Percentiles rank a stretch among this genome's conserved stretches.
phyloP scores from a whole-genome alignment of 805 yeast species.

The Wickerhamiella allomyrinae region DNA sequence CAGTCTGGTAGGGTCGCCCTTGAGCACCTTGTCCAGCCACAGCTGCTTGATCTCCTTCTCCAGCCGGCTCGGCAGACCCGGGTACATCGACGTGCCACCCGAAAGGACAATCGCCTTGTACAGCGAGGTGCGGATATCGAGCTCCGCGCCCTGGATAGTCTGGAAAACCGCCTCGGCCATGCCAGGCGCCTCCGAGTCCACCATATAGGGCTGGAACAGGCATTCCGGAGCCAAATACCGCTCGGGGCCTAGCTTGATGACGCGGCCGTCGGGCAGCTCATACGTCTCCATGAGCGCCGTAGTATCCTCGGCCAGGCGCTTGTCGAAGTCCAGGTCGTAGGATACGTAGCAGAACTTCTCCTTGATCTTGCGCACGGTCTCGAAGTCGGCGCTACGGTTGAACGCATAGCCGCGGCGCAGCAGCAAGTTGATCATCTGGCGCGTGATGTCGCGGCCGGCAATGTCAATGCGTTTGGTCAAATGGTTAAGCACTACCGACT shows the following conservation, averaged over 20 bases:
- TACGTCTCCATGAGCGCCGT: slow-evolving; percentile 82
- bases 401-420: slow-evolving; percentile 95
- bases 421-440: slow-evolving; percentile 78
- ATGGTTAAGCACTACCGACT: slow-evolving; percentile 90
- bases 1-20: slow-evolving; percentile 74
- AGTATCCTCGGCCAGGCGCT: slow-evolving; percentile 81
- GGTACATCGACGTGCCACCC: slow-evolving; percentile 98
- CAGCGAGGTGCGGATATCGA: slow-evolving; percentile 77
- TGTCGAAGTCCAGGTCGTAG: slow-evolving; percentile 82
- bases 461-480: slow-evolving; percentile 84
- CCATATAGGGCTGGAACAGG: slow-evolving; percentile 87
- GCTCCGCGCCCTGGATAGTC: slow-evolving; percentile 87
- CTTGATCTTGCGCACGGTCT: slow-evolving; percentile 94
- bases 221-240: slow-evolving; percentile 96
- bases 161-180: slow-evolving; percentile 86
- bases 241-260: slow-evolving; percentile 86
- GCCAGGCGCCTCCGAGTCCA: slow-evolving; percentile 94
- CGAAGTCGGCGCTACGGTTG: slow-evolving; percentile 97
- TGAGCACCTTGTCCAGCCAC: slow-evolving; percentile 81
- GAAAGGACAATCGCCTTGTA: slow-evolving; percentile 87
- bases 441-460: slow-evolving; percentile 97
- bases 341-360: slow-evolving; percentile 93
- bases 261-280: slow-evolving; percentile 94
- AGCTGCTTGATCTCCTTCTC: slow-evolving; percentile 93
- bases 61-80: slow-evolving; percentile 89